Percentiles rank a stretch among this genome's conserved stretches.
Evolutionary conservation across 1,284 basidiomycete species (phyloP).

Genomic region (Mrakiaceae sp.): DNA sequence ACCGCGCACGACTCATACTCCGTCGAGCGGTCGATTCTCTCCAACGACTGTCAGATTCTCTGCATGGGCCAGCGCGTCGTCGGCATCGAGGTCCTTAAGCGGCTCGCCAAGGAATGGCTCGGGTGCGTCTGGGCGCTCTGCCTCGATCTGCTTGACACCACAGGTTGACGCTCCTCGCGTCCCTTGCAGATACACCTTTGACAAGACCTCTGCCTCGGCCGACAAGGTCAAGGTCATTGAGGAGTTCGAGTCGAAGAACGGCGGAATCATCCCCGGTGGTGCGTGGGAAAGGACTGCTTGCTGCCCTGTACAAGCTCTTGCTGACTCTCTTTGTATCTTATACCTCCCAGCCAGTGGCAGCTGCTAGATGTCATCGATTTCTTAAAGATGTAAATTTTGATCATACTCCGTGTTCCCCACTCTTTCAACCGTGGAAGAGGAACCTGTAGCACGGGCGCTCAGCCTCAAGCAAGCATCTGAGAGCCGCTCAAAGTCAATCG

Average conservation of each 20-base stretch:
- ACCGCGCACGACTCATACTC: conserved; percentile 38
- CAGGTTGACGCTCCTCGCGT: background rate
- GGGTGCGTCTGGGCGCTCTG: conserved; percentile 9
- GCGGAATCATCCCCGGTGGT: conserved; percentile 9
- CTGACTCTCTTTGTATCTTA: background rate
- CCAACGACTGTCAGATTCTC: conserved; percentile 38
- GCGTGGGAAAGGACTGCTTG: background rate
- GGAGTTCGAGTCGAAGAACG: conserved; percentile 25
- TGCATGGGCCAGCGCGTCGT: conserved; percentile 40
- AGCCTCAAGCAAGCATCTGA: no score
- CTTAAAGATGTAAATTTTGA: background rate
- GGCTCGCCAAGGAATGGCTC: conserved; percentile 37
- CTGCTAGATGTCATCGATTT: background rate
- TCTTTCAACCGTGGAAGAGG: conserved; percentile 14
- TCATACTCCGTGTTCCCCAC: background rate
- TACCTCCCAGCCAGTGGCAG: background rate
- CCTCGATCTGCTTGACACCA: background rate
- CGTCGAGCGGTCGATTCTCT: conserved; percentile 37
- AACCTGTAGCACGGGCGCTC: background rate
- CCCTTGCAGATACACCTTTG: conserved; percentile 32
- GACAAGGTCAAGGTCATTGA: conserved; percentile 36
- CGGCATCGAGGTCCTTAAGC: conserved; percentile 35
- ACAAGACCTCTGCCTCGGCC: conserved; percentile 31
- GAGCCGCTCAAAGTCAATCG: no score
- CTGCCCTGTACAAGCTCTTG: background rate